A percentile compares a stretch with the other conserved stretches of the same genome.
phyloP scores from a whole-genome alignment of 73 alveolate genomes.

The Paramecium pentaurelia region DNA sequence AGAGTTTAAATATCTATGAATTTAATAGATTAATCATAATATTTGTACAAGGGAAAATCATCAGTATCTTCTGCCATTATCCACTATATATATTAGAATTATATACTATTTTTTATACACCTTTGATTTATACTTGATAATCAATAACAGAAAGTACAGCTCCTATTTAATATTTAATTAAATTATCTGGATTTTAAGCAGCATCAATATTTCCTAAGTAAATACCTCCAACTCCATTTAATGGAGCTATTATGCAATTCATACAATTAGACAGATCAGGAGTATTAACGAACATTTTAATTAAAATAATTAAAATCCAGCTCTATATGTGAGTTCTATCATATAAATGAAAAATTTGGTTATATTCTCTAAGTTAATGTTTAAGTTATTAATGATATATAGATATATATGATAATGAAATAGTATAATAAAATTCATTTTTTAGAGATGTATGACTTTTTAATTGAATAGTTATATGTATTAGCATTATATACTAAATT shows the following conservation, averaged over 20 bases:
- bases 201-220: constrained; percentile 23
- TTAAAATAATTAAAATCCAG: not conserved
- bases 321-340: not conserved
- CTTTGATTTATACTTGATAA: not conserved
- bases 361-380: not conserved
- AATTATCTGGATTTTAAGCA: not conserved
- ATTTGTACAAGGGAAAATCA: constrained; percentile 11
- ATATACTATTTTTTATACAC: not conserved
- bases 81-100: not conserved
- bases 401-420: not conserved
- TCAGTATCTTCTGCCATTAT: constrained; percentile 21
- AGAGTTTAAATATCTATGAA: not conserved
- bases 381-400: not conserved
- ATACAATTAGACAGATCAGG: not conserved
- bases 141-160: constrained; percentile 11
- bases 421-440: not conserved
- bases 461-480: constrained; percentile 26
- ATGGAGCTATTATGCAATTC: not conserved
- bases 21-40: not conserved
- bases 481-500: constrained; percentile 30
- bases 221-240: constrained; percentile 12
- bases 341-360: not conserved
- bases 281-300: constrained; percentile 31
- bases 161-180: not conserved
- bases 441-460: not conserved